These are phyloP conservation scores for Penicillium alfredii DNA, from an alignment of 495 filamentous ascomycete species.

Conservation along the genomic window DNA sequence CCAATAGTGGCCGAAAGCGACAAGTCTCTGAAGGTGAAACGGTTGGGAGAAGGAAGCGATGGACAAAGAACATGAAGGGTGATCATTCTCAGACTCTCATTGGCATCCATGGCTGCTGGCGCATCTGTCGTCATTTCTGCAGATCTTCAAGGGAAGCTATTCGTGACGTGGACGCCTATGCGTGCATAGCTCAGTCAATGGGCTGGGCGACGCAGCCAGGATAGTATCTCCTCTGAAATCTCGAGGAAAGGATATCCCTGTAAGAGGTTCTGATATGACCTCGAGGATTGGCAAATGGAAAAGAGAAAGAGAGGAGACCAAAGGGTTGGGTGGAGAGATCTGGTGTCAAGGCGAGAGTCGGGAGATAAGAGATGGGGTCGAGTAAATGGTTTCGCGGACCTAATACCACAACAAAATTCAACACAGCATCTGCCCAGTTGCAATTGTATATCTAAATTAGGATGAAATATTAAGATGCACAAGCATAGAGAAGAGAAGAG, in stretches of 20 bases:
- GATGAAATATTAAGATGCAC: not conserved
- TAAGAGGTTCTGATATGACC: no score
- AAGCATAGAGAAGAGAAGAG: slow-evolving; percentile 1
- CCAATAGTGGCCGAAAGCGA: slow-evolving; percentile 51
- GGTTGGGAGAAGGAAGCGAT: slow-evolving; percentile 48
- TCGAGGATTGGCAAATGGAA: slow-evolving; percentile 3
- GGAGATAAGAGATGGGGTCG: slow-evolving; percentile 3
- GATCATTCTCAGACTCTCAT: slow-evolving; percentile 24
- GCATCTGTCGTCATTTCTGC: not conserved
- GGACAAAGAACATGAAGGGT: slow-evolving; percentile 62
- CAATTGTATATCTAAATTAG: no score
- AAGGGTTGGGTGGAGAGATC: slow-evolving; percentile 11
- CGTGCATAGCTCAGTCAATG: no score
- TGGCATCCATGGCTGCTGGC: slow-evolving; percentile 3
- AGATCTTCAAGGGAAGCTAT: not conserved
- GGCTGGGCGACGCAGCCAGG: no score
- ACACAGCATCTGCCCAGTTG: no score
- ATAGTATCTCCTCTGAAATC: no score
- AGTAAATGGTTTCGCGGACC: no score
- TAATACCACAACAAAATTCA: no score
- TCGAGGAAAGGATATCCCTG: no score
- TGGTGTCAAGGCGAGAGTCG: slow-evolving; percentile 10
- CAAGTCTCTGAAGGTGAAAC: slow-evolving; percentile 48
- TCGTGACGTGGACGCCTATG: not conserved
- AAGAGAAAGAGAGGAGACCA: no score